A percentile compares a stretch with the other conserved stretches of the same genome.
phyloP scores from a whole-genome alignment of 805 yeast genomes.

The Myxozyma vanderwaltii region DNA sequence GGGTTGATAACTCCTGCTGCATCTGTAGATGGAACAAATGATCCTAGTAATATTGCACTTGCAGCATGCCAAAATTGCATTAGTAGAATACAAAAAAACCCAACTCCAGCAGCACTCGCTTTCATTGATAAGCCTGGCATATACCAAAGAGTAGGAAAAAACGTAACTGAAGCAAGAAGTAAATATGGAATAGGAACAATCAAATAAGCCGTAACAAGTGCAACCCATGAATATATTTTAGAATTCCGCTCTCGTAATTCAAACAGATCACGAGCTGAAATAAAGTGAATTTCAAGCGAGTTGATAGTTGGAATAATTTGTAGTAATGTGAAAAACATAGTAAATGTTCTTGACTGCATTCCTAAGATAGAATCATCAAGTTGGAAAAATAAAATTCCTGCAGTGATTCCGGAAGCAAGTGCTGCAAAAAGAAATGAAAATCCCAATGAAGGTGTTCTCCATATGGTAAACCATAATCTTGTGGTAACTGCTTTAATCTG shows the following conservation, averaged over 20 bases:
- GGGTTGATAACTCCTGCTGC: constrained; percentile 57
- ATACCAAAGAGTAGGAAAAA: constrained; percentile 63
- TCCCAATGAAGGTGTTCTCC: constrained; percentile 68
- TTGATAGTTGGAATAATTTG: constrained; percentile 55
- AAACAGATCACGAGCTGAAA: constrained; percentile 60
- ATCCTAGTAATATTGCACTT: constrained; percentile 48
- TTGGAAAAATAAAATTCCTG: constrained; percentile 54
- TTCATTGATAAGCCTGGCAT: constrained; percentile 70
- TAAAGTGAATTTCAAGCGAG: constrained; percentile 64
- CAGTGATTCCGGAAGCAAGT: constrained; percentile 54
- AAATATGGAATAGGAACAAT: constrained; percentile 64
- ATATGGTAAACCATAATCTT: constrained; percentile 61
- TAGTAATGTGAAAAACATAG: constrained; percentile 55
- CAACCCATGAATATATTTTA: constrained; percentile 67
- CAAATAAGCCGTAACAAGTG: constrained; percentile 57
- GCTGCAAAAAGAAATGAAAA: constrained; percentile 51
- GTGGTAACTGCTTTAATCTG: constrained; percentile 49
- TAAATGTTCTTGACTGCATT: constrained; percentile 58
- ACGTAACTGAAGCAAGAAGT: constrained; percentile 59
- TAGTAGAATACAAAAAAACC: constrained; percentile 47
- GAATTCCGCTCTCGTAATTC: constrained; percentile 77
- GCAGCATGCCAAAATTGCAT: constrained; percentile 35
- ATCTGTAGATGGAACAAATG: constrained; percentile 45
- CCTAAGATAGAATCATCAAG: constrained; percentile 66
- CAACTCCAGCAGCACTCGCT: constrained; percentile 47